Base-by-base conservation (phyloP, 805 yeast species). In the Zygotorulaspora florentina region DNA sequence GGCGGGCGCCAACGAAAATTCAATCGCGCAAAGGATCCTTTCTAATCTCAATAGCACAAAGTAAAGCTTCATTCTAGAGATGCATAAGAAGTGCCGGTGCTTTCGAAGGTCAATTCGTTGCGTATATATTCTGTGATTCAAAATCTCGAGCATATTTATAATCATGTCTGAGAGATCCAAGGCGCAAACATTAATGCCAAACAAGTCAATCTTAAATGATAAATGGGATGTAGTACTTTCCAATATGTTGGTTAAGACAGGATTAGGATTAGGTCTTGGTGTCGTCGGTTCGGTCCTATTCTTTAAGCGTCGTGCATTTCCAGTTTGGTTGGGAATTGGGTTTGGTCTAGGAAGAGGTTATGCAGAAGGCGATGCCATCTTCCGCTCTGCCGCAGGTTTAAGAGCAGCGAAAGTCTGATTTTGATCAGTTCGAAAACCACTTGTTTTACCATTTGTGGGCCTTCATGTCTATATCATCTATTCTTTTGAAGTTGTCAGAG, bases 271-370 rank as follows among this genome's bases (percentile, higher is more conserved):
- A 57, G 98, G 98, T 54, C 93, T 84, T 38, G 99, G 99, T 70
- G 96, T 93, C 28, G 77, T 91, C 48, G 86, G 95, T 37, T 87
- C 96, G 8, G 95, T 90, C 36, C 70, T 93, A 49, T 71, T 93
- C 47, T 93, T 93, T 76, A 87, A 78, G 68, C 87, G 98, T 76
- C 83, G 98, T 70, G 77, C 96, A 8, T 93, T 89, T 81, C 99
- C 99, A 45, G 98, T 91, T 35, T 90, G 97, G 96, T 70, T 91
- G 51, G 99, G 99, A 55, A 72, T 89, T 54, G 99, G 99, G 31
- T 91, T 93, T 61, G 99, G 99, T 56, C 77, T 90, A 52, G 99
- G 99, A 55, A 85, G 96, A 74, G 96, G 96, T 44, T 93, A 89
- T 70, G 82, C 98, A 50, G 99, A 93, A 73, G 99, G 98, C 51